phyloP scores from a whole-genome alignment of 2,329 filamentous ascomycete genomes.

The Plectosphaerella plurivora region DNA sequence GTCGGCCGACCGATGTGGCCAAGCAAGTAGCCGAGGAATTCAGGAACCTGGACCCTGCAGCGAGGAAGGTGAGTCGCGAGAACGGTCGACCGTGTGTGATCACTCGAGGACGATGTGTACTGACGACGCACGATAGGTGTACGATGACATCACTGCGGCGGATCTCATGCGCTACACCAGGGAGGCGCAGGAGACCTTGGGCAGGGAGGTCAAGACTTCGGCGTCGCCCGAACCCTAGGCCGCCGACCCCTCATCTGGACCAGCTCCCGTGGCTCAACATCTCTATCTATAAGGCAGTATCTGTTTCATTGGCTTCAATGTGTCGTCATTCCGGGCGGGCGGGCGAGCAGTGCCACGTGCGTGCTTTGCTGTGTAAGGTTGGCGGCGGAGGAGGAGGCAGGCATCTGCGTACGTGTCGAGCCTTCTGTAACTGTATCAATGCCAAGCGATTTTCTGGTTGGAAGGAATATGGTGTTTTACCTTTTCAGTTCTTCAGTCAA shows the following conservation, averaged over 20 bases:
- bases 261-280: too few species aligned
- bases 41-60: slow-evolving; percentile 33
- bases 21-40: slow-evolving; percentile 30
- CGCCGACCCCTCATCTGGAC: too few species aligned
- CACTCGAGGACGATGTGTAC: neutral
- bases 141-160: slow-evolving; percentile 23
- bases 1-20: slow-evolving; percentile 13
- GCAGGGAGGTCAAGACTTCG: slow-evolving; percentile 6
- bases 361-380: too few species aligned
- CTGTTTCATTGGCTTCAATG: neutral
- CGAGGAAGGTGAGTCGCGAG: slow-evolving; percentile 30
- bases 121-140: slow-evolving; percentile 21
- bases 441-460: too few species aligned
- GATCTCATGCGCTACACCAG: slow-evolving; percentile 24
- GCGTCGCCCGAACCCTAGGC: neutral
- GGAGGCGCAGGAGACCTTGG: slow-evolving; percentile 17
- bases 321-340: neutral
- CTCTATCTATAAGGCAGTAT: too few species aligned
- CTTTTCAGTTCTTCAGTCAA: too few species aligned
- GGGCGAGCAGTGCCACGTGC: neutral
- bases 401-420: neutral
- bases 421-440: neutral
- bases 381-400: too few species aligned
- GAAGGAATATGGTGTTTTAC: neutral
- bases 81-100: neutral